A percentile compares a stretch with the other conserved stretches of the same genome.
Evolutionary conservation across 2,329 filamentous ascomycete species (phyloP).

Genomic region (Boeremia exigua): DNA sequence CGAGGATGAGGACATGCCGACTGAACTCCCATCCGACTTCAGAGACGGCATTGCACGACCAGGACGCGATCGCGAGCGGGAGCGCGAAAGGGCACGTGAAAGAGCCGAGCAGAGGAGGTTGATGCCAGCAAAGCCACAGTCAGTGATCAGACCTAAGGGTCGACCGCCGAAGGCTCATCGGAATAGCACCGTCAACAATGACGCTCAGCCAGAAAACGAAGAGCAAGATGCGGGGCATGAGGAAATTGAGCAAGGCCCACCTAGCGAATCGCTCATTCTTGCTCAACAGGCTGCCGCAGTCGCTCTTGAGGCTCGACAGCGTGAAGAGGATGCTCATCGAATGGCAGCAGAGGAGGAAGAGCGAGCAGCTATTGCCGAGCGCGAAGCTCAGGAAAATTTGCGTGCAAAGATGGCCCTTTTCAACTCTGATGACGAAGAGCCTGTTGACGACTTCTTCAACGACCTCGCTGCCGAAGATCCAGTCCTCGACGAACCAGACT

Average conservation of each 20-base stretch:
- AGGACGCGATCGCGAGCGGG: conserved; percentile 32
- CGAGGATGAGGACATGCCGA: conserved; percentile 50
- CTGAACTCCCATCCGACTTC: conserved; percentile 52
- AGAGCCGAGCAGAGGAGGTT: conserved; percentile 35
- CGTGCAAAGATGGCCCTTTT: conserved; percentile 43
- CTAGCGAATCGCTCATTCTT: conserved; percentile 28
- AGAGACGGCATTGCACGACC: conserved; percentile 45
- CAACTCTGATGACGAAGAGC: conserved; percentile 36
- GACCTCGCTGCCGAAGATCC: conserved; percentile 30
- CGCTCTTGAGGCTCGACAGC: conserved; percentile 32
- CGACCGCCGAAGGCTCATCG: conserved; percentile 31
- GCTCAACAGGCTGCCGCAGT: conserved; percentile 34
- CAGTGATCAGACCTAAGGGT: conserved; percentile 34
- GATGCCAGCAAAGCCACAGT: conserved; percentile 32
- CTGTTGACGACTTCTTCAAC: conserved; percentile 38
- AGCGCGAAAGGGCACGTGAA: conserved; percentile 29
- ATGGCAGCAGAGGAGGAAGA: conserved; percentile 16
- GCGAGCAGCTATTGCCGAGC: conserved; percentile 29
- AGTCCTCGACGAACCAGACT: conserved; percentile 6
- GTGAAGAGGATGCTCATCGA: conserved; percentile 24
- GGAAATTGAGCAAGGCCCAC: conserved; percentile 35
- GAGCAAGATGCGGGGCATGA: conserved; percentile 34
- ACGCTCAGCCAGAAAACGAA: conserved; percentile 11
- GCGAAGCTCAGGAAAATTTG: conserved; percentile 44
- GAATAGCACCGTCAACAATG: conserved; percentile 37